Evolutionary conservation across 192 early-diverging fungal species (phyloP).

Genomic region (Geranomyces michiganensis): DNA sequence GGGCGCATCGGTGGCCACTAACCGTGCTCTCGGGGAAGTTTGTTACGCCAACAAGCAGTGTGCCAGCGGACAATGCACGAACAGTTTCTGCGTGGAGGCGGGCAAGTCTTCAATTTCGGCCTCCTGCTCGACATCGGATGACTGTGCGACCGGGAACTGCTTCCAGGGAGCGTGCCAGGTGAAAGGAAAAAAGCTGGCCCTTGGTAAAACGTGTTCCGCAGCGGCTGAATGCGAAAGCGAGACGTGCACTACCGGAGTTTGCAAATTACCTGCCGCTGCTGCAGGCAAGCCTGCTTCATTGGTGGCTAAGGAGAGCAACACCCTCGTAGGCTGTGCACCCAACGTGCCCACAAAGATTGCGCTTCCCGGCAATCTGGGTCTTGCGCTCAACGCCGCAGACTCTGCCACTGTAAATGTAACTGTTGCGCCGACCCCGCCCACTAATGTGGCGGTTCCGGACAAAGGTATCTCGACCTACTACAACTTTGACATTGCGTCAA

Average conservation of each 20-base stretch:
- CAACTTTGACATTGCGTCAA: neutral
- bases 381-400: neutral
- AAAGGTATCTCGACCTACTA: conserved; percentile 12
- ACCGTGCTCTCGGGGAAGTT: neutral
- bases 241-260: neutral
- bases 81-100: conserved; percentile 1
- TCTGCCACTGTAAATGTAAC: conserved; percentile 1
- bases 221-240: conserved; percentile 1
- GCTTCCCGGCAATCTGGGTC: conserved; percentile 2
- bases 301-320: neutral
- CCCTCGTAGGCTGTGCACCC: neutral
- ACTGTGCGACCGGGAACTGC: conserved; percentile 12
- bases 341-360: neutral
- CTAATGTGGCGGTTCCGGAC: neutral
- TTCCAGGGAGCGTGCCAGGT: neutral
- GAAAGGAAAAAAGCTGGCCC: neutral
- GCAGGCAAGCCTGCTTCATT: neutral
- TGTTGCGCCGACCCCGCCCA: neutral
- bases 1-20: neutral
- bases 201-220: neutral
- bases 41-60: neutral
- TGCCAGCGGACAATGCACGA: conserved; percentile 7
- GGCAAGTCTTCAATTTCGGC: neutral
- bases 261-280: neutral
- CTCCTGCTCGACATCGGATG: neutral